phyloP scores from a whole-genome alignment of 2,329 filamentous ascomycete species.

The Pseudocercospora cruenta region DNA sequence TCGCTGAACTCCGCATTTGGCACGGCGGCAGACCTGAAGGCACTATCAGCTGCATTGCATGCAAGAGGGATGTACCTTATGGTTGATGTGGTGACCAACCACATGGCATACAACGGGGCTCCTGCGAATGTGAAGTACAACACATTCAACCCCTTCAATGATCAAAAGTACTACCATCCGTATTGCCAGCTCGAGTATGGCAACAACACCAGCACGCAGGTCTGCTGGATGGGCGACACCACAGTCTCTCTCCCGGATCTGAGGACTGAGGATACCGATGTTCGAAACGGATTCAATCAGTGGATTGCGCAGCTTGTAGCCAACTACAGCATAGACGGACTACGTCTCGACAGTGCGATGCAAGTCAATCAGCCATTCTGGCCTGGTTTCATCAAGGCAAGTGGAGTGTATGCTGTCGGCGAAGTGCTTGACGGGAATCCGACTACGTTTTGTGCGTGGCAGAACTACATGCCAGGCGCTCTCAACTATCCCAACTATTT shows the following conservation, averaged over 20 bases:
- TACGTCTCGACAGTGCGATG: constrained; percentile 35
- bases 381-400: constrained; percentile 38
- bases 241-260: constrained; percentile 63
- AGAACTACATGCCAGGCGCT: constrained; percentile 46
- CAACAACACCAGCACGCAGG: constrained; percentile 42
- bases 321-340: constrained; percentile 62
- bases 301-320: constrained; percentile 63
- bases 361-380: constrained; percentile 48
- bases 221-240: constrained; percentile 59
- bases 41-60: constrained; percentile 50
- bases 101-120: constrained; percentile 46
- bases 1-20: constrained; percentile 52
- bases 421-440: constrained; percentile 48
- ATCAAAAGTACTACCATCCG: constrained; percentile 48
- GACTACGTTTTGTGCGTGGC: constrained; percentile 44
- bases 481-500: constrained; percentile 51
- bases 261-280: constrained; percentile 55
- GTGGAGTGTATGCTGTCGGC: constrained; percentile 45
- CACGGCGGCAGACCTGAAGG: constrained; percentile 47
- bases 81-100: constrained; percentile 64
- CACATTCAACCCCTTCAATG: constrained; percentile 45
- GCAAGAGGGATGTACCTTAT: constrained; percentile 58
- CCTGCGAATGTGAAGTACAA: constrained; percentile 36
- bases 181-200: constrained; percentile 60
- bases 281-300: constrained; percentile 55